phyloP scores from a whole-genome alignment of 352 stramenopile species.

The Phytopythium sindhum region DNA sequence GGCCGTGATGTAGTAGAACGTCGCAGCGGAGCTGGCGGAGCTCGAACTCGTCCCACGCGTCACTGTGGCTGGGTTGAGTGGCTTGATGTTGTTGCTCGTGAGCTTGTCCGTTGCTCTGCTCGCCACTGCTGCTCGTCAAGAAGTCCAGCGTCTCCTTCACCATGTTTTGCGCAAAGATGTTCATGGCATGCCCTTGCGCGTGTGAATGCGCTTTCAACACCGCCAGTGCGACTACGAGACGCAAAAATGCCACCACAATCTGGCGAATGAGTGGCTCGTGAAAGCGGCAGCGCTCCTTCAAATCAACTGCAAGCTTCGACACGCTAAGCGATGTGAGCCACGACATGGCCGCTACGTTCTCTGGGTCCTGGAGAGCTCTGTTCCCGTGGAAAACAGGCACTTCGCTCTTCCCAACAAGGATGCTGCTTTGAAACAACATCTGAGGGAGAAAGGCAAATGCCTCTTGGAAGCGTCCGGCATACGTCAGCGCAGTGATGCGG shows the following conservation, averaged over 20 bases:
- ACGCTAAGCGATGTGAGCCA: conserved; percentile 31
- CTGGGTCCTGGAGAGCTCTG: conserved; percentile 34
- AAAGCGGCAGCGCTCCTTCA: conserved; percentile 17
- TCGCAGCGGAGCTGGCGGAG: conserved; percentile 24
- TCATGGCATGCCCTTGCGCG: conserved; percentile 15
- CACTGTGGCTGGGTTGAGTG: not conserved
- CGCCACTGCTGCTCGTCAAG: conserved; percentile 5
- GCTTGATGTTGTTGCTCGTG: not conserved
- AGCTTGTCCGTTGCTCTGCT: conserved; percentile 1
- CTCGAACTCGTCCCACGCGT: conserved; percentile 27
- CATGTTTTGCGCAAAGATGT: conserved; percentile 28
- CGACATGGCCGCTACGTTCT: conserved; percentile 24
- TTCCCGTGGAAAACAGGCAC: conserved; percentile 31
- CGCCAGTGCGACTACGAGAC: conserved; percentile 23
- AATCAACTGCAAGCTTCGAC: conserved; percentile 12
- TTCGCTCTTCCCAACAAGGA: conserved; percentile 1
- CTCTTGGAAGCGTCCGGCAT: conserved; percentile 51
- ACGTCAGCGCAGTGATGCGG: conserved; percentile 43
- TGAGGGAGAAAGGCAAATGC: conserved; percentile 31
- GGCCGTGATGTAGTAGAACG: conserved; percentile 34
- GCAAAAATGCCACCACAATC: conserved; percentile 31
- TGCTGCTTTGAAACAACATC: conserved; percentile 15
- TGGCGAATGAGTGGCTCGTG: conserved; percentile 19
- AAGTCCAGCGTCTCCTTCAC: conserved; percentile 18
- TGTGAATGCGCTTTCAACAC: conserved; percentile 28